A percentile compares a stretch with the other conserved stretches of the same genome.
phyloP scores from a whole-genome alignment of 2,329 filamentous ascomycete species.

The Ophiosphaerella herpotricha region DNA sequence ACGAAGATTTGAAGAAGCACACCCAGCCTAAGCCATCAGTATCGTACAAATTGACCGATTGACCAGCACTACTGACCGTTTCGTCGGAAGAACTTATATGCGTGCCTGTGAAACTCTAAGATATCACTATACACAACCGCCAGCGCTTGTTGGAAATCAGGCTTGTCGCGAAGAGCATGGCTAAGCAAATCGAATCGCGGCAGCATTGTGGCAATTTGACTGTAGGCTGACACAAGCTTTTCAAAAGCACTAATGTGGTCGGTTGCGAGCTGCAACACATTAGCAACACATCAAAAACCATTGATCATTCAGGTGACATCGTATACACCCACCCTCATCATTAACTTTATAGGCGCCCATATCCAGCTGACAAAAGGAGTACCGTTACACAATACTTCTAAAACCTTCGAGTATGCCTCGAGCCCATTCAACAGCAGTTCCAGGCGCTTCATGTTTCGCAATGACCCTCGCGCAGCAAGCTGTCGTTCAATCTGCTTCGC shows the following conservation, averaged over 20 bases:
- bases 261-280: slow-evolving; percentile 13
- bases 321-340: slow-evolving; percentile 5
- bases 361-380: slow-evolving; percentile 53
- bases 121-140: slow-evolving; percentile 55
- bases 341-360: slow-evolving; percentile 42
- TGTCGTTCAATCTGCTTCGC: slow-evolving; percentile 44
- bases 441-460: slow-evolving; percentile 52
- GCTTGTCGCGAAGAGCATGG: slow-evolving; percentile 30
- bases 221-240: slow-evolving; percentile 48
- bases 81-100: slow-evolving; percentile 52
- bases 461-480: slow-evolving; percentile 43
- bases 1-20: slow-evolving; percentile 33
- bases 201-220: slow-evolving; percentile 47
- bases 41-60: too few relatives aligned
- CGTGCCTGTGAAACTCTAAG: slow-evolving; percentile 52
- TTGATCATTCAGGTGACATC: too few relatives aligned
- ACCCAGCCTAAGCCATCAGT: slow-evolving; percentile 26
- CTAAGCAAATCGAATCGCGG: slow-evolving; percentile 44
- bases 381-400: slow-evolving; percentile 54
- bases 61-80: slow-evolving; percentile 25
- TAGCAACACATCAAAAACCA: too few relatives aligned
- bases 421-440: slow-evolving; percentile 49
- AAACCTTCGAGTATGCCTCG: slow-evolving; percentile 48
- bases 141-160: slow-evolving; percentile 47
- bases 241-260: slow-evolving; percentile 50